These are phyloP conservation scores for Cyphellophora europaea DNA, from an alignment of 2,329 filamentous ascomycete genomes.

Conservation along the genomic window DNA sequence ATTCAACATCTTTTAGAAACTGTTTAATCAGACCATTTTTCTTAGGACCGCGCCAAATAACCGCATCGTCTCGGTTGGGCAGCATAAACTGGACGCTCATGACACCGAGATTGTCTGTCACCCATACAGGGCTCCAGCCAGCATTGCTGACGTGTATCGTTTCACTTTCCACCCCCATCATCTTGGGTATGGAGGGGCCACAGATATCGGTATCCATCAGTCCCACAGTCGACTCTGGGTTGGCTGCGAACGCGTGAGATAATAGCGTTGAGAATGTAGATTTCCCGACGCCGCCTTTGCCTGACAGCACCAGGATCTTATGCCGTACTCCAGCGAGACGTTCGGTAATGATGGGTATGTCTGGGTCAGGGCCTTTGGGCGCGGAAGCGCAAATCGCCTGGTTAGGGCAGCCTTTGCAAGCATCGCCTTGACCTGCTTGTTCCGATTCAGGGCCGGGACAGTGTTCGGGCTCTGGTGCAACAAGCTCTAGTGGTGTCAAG, in stretches of 20 bases:
- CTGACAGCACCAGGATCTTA: constrained; percentile 85
- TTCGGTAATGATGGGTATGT: constrained; percentile 78
- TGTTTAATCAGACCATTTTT: constrained; percentile 98
- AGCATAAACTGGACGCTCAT: constrained; percentile 99
- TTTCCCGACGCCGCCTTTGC: constrained; percentile 95
- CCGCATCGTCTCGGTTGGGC: constrained; percentile 82
- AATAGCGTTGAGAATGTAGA: constrained; percentile 86
- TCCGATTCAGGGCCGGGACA: constrained; percentile 68
- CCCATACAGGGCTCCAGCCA: constrained; percentile 94
- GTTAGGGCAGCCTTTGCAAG: constrained; percentile 91
- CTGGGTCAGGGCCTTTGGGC: constrained; percentile 90
- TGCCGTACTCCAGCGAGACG: constrained; percentile 75
- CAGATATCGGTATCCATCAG: constrained; percentile 99
- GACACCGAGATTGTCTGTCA: constrained; percentile 82
- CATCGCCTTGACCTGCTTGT: constrained; percentile 57
- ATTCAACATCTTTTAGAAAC: constrained; percentile 95
- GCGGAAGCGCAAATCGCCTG: constrained; percentile 89
- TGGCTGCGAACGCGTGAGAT: constrained; percentile 77
- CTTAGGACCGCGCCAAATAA: constrained; percentile 96
- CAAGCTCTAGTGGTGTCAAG: constrained; percentile 70
- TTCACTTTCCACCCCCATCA: constrained; percentile 84
- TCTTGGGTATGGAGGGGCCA: constrained; percentile 92
- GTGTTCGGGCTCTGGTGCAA: constrained; percentile 93
- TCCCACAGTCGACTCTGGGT: constrained; percentile 70
- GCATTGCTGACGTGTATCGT: constrained; percentile 82